phyloP scores from a whole-genome alignment of 108 stramenopile species.

The Cyclotella sp. region DNA sequence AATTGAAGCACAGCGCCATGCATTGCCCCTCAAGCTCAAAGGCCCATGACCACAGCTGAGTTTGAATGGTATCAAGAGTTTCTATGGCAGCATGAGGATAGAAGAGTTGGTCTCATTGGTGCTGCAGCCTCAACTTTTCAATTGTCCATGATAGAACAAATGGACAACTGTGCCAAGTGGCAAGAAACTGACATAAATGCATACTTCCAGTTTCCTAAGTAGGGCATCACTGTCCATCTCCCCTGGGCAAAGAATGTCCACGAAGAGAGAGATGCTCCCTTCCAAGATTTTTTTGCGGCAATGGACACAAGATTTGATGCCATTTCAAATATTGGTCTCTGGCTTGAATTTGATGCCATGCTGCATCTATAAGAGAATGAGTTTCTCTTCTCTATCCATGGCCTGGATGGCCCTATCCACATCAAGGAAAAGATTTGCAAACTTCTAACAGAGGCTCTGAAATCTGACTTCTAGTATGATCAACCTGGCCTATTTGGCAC shows the following conservation, averaged over 20 bases:
- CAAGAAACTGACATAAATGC: background rate
- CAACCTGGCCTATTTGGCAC: constrained; percentile 3
- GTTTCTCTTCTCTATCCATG: constrained; percentile 1
- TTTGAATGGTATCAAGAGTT: background rate
- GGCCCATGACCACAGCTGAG: background rate
- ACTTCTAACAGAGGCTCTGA: background rate
- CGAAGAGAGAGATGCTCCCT: constrained; percentile 4
- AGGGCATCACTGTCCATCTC: background rate
- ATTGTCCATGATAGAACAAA: background rate
- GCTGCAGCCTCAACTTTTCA: background rate
- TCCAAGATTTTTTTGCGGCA: background rate
- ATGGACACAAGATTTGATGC: background rate
- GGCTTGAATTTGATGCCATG: constrained; percentile 6
- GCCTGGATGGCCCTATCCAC: background rate
- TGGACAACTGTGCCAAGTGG: background rate
- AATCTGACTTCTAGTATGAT: constrained; percentile 4
- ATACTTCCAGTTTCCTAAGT: background rate
- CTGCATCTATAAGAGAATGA: constrained; percentile 13
- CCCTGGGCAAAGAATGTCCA: constrained; percentile 7
- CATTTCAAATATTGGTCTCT: background rate
- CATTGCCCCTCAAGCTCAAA: too few relatives aligned
- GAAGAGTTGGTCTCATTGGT: background rate
- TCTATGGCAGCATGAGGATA: background rate
- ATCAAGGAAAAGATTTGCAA: constrained; percentile 2
- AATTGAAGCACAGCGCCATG: too few relatives aligned